phyloP scores from a whole-genome alignment of 129 eudicot species.

The Rutidosis leptorrhynchoides region DNA sequence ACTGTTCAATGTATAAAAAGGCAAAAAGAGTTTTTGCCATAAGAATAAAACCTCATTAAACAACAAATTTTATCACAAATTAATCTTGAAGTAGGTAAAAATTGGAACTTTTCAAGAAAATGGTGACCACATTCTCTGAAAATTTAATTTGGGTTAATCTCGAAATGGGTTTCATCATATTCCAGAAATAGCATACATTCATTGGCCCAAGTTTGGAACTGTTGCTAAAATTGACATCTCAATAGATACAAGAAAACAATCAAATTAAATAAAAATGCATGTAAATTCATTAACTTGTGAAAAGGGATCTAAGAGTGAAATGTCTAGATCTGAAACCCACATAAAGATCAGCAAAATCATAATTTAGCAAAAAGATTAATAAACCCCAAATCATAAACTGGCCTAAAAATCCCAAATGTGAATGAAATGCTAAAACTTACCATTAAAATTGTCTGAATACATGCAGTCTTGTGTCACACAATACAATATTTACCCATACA shows the following conservation, averaged over 20 bases:
- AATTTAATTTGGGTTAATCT: too few species aligned
- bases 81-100: slow-evolving; percentile 10
- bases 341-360: slow-evolving; percentile 23
- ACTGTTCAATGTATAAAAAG: not conserved
- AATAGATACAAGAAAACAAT: not conserved
- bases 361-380: not conserved
- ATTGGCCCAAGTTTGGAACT: slow-evolving; percentile 17
- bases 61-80: slow-evolving; percentile 10
- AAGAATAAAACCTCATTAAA: slow-evolving; percentile 6
- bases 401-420: slow-evolving; percentile 13
- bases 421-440: slow-evolving; percentile 23
- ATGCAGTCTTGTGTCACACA: slow-evolving; percentile 26
- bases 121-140: not conserved
- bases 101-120: slow-evolving; percentile 18
- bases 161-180: not conserved
- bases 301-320: slow-evolving; percentile 31
- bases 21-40: not conserved
- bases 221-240: slow-evolving; percentile 7
- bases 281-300: slow-evolving; percentile 2
- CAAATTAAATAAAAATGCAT: slow-evolving; percentile 8
- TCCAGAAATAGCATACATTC: slow-evolving; percentile 22
- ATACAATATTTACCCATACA: slow-evolving; percentile 14
- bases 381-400: slow-evolving; percentile 25
- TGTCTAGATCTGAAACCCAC: slow-evolving; percentile 32
- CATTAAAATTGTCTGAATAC: slow-evolving; percentile 24